Evolutionary conservation across 768 basidiomycete genomes (phyloP).

Genomic region (Macrolepiota albuminosa): DNA sequence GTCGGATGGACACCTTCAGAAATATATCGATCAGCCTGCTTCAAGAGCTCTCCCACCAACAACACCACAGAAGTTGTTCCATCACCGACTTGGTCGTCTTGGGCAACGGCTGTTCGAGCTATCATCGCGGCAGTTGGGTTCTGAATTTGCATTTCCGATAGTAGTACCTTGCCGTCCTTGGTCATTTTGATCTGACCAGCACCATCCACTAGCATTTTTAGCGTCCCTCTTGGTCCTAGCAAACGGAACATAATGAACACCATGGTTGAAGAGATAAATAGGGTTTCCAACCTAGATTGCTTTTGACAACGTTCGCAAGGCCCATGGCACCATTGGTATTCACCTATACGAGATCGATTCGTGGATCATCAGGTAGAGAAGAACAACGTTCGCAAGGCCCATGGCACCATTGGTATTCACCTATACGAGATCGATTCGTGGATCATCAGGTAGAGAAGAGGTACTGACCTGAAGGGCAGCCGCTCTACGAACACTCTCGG

Average conservation of each 20-base stretch:
- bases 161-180: slow-evolving; percentile 96
- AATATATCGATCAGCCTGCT: slow-evolving; percentile 97
- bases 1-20: slow-evolving; percentile 98
- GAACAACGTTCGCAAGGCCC: slow-evolving; percentile 83
- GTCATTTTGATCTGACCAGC: slow-evolving; percentile 99
- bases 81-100: slow-evolving; percentile 99
- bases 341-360: slow-evolving; percentile 46
- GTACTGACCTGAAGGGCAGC: slow-evolving; percentile 79
- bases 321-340: slow-evolving; percentile 95
- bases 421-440: slow-evolving; percentile 33
- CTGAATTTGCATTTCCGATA: slow-evolving; percentile 99
- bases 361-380: not conserved
- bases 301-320: slow-evolving; percentile 94
- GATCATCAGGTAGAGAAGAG: slow-evolving; percentile 3
- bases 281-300: slow-evolving; percentile 75
- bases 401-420: slow-evolving; percentile 93
- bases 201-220: slow-evolving; percentile 99
- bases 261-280: not conserved
- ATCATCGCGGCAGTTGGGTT: slow-evolving; percentile 99
- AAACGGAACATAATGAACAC: slow-evolving; percentile 7
- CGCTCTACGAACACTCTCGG: slow-evolving; percentile 86
- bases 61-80: slow-evolving; percentile 97
- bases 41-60: slow-evolving; percentile 91
- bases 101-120: slow-evolving; percentile 95
- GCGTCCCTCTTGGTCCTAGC: slow-evolving; percentile 89